Conservation (phyloP, 805 yeast species). For the Metschnikowia gruessii region DNA sequence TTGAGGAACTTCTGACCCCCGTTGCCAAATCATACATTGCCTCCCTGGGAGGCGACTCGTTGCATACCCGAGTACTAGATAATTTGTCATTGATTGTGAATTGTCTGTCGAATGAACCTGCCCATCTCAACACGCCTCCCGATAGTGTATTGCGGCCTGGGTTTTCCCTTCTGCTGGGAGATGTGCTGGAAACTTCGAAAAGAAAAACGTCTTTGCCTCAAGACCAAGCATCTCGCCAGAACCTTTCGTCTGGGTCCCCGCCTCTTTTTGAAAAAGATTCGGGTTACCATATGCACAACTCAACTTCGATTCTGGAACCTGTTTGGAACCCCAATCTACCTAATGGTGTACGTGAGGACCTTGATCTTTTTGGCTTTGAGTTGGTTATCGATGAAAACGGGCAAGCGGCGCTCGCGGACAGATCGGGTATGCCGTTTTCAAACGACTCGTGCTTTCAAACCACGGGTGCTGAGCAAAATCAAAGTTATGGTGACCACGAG, state of each 20-base stretch:
- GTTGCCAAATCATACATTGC: conserved; percentile 1
- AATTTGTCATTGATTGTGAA: conserved; percentile 1
- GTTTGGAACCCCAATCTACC: not conserved
- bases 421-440: not conserved
- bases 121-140: not conserved
- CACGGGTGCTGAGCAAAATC: not conserved
- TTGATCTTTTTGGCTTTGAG: conserved; percentile 28
- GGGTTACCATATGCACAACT: not conserved
- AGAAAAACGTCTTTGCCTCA: not conserved
- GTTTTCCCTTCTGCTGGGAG: not conserved
- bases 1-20: not conserved
- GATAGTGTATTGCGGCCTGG: conserved; percentile 2
- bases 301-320: not conserved
- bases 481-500: not conserved
- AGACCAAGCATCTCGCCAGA: not conserved
- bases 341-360: not conserved
- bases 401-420: conserved; percentile 34
- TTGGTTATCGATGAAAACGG: conserved; percentile 42
- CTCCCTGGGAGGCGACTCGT: conserved; percentile 1
- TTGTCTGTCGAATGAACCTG: not conserved
- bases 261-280: not conserved
- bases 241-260: not conserved
- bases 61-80: conserved; percentile 6
- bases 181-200: not conserved
- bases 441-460: not conserved